A percentile compares a stretch with the other conserved stretches of the same genome.
Evolutionary conservation across 2,329 filamentous ascomycete genomes (phyloP).

Genomic region (Lomentospora prolificans): DNA sequence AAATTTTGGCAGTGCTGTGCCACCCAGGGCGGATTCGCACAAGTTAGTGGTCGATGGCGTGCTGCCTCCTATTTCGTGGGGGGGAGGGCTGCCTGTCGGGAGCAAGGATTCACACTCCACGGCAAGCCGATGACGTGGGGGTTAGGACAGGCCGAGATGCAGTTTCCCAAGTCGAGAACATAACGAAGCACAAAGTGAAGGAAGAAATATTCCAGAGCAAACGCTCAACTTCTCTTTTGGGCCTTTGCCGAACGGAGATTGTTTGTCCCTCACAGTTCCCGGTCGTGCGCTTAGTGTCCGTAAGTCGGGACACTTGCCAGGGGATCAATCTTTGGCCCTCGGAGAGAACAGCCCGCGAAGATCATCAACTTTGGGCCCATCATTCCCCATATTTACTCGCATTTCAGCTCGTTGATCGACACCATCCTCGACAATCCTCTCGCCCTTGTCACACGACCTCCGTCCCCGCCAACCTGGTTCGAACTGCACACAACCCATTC

Average conservation of each 20-base stretch:
- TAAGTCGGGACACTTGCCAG: too few relatives aligned
- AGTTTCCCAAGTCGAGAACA: too few relatives aligned
- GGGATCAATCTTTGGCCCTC: too few relatives aligned
- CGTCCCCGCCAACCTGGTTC: too few relatives aligned
- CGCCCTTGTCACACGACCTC: neutral
- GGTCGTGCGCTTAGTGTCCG: too few relatives aligned
- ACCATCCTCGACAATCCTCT: neutral
- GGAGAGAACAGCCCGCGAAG: too few relatives aligned
- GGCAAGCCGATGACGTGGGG: neutral
- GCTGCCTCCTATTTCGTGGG: conserved; percentile 3
- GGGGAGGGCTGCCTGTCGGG: neutral
- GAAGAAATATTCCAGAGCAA: neutral
- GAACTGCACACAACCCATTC: too few relatives aligned
- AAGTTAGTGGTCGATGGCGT: conserved; percentile 2
- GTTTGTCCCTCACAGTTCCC: neutral
- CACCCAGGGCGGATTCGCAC: neutral
- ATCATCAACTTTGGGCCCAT: too few relatives aligned
- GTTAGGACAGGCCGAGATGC: neutral
- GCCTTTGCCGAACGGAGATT: neutral
- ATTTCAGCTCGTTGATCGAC: neutral
- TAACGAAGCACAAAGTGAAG: neutral
- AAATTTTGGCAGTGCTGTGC: neutral
- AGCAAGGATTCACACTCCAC: neutral
- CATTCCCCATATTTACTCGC: too few relatives aligned
- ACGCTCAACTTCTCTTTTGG: too few relatives aligned